A percentile compares a stretch with the other conserved stretches of the same genome.
These are phyloP conservation scores for Fusarium penzigii DNA, from an alignment of 2,329 filamentous ascomycete species.

Conservation along the genomic window DNA sequence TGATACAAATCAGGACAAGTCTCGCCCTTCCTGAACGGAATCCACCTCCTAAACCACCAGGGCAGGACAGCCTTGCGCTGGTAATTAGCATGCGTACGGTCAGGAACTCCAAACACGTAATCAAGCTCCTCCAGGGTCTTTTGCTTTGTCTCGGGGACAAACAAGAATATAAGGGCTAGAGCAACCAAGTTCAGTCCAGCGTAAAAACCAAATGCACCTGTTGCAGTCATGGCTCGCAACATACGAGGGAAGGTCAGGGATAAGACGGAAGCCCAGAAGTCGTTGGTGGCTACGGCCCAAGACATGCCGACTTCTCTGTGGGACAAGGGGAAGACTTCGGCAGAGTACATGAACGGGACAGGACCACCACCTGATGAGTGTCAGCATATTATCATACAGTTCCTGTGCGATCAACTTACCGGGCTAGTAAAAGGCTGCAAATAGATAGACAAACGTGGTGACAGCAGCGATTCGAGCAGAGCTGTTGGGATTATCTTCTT, in stretches of 20 bases:
- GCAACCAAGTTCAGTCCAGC: slow-evolving; percentile 49
- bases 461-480: not conserved
- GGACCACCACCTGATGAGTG: slow-evolving; percentile 40
- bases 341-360: slow-evolving; percentile 41
- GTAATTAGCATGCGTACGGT: slow-evolving; percentile 40
- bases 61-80: slow-evolving; percentile 39
- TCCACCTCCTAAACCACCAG: slow-evolving; percentile 38
- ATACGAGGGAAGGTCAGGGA: slow-evolving; percentile 37
- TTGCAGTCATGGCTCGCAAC: slow-evolving; percentile 32
- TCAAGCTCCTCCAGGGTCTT: slow-evolving; percentile 53
- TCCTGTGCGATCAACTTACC: not conserved
- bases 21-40: slow-evolving; percentile 3
- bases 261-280: slow-evolving; percentile 29
- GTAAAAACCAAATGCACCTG: slow-evolving; percentile 44
- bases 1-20: slow-evolving; percentile 12
- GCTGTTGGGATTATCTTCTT: not conserved
- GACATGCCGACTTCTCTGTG: slow-evolving; percentile 42
- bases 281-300: slow-evolving; percentile 40
- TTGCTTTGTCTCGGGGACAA: slow-evolving; percentile 53
- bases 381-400: slow-evolving; percentile 28
- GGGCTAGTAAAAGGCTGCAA: not conserved
- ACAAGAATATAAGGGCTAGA: slow-evolving; percentile 48
- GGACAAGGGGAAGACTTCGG: slow-evolving; percentile 40
- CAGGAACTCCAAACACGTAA: slow-evolving; percentile 47
- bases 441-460: not conserved